Conservation (phyloP, 2,329 filamentous ascomycete species). For the Myriosclerotinia duriaeana region DNA sequence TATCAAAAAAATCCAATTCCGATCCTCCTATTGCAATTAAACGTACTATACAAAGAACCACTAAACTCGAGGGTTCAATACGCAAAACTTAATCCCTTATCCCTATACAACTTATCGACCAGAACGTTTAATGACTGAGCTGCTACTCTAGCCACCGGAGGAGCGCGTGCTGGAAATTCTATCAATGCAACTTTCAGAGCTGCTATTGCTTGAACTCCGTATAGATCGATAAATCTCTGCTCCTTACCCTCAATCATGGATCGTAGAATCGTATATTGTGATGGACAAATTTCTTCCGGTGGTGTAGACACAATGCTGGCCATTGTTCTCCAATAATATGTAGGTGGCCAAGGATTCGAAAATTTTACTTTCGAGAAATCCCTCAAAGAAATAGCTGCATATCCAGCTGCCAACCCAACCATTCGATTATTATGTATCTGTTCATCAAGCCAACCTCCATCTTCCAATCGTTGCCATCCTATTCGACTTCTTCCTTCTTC, state of each 20-base stretch:
- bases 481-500: constrained; percentile 64
- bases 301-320: constrained; percentile 76
- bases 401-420: constrained; percentile 81
- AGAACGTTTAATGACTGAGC: constrained; percentile 20
- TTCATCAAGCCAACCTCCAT: constrained; percentile 57
- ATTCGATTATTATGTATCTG: constrained; percentile 79
- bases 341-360: constrained; percentile 72
- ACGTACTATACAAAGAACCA: constrained; percentile 9
- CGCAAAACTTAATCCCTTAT: constrained; percentile 19
- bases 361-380: constrained; percentile 70
- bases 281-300: constrained; percentile 64
- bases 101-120: constrained; percentile 24
- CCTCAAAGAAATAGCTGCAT: constrained; percentile 76
- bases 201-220: constrained; percentile 72
- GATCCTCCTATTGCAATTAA: neutral
- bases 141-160: constrained; percentile 10
- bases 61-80: neutral
- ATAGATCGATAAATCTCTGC: constrained; percentile 75
- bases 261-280: constrained; percentile 69
- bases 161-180: constrained; percentile 60
- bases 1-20: constrained; percentile 2
- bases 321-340: constrained; percentile 79
- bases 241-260: constrained; percentile 72
- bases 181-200: constrained; percentile 69
- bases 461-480: constrained; percentile 64